Conservation (phyloP, 2,329 filamentous ascomycete genomes). For the Hypoxylon sp. region DNA sequence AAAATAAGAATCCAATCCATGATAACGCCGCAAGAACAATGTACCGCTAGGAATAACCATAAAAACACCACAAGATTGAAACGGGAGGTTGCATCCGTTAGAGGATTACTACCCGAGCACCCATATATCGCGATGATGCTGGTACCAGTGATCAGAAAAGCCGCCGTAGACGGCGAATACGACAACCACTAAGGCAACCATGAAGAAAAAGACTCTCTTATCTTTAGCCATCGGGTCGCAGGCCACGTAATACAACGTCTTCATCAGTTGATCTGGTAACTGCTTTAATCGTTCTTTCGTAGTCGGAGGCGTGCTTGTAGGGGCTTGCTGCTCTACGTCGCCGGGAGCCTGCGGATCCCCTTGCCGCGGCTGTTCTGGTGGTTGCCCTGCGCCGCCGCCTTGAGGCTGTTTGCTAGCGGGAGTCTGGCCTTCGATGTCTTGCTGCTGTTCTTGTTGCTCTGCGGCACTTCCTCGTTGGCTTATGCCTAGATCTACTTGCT, state of each 20-base stretch:
- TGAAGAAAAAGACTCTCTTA: too few relatives aligned
- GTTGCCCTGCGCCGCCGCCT: too few relatives aligned
- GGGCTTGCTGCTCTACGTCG: not conserved
- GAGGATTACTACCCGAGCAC: not conserved
- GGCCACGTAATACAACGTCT: not conserved
- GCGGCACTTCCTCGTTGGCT: not conserved
- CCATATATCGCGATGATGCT: not conserved
- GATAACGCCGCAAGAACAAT: not conserved
- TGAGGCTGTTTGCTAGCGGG: not conserved
- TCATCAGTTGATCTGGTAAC: too few relatives aligned
- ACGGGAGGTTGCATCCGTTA: not conserved
- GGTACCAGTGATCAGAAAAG: not conserved
- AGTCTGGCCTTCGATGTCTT: not conserved
- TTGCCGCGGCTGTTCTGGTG: not conserved
- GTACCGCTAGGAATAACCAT: not conserved
- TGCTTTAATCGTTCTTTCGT: not conserved
- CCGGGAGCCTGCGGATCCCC: not conserved
- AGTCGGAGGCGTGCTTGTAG: not conserved
- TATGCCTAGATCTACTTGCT: not conserved
- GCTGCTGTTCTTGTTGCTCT: not conserved
- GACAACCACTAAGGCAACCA: not conserved
- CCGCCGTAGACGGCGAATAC: not conserved
- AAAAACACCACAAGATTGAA: not conserved
- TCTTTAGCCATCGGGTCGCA: not conserved
- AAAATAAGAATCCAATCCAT: not conserved